Percentiles rank a stretch among this genome's conserved stretches.
Conservation (phyloP, 1,284 basidiomycete genomes). For the Ceratobasidium sp. region DNA sequence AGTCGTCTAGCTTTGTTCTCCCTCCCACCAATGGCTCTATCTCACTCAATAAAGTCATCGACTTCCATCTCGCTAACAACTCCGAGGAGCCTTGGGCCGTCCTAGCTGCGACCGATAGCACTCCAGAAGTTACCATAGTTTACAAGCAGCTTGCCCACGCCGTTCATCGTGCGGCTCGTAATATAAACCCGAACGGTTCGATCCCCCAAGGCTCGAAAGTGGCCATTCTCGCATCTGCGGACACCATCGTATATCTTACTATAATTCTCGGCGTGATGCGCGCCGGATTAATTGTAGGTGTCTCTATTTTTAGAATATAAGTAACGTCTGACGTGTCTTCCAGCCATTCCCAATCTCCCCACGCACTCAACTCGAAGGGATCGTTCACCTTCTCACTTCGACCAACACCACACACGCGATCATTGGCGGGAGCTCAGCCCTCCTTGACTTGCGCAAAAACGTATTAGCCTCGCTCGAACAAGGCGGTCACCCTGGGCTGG, state of each 20-base stretch:
- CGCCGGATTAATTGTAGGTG: neutral
- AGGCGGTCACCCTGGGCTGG: neutral
- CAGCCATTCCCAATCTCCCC: neutral
- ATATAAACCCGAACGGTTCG: neutral
- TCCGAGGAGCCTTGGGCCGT: neutral
- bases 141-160: constrained; percentile 7
- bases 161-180: constrained; percentile 1
- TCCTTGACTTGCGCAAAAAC: neutral
- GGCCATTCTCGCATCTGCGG: neutral
- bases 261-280: neutral
- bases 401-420: neutral
- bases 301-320: neutral
- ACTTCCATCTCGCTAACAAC: constrained; percentile 6
- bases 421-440: neutral
- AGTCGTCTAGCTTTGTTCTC: constrained; percentile 43
- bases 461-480: neutral
- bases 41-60: neutral
- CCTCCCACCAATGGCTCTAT: neutral
- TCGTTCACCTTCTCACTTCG: neutral
- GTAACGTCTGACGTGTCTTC: neutral
- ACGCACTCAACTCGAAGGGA: neutral
- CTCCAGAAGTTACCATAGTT: neutral
- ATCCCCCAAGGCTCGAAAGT: neutral
- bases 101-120: neutral
- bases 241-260: neutral